Evolutionary conservation across 768 basidiomycete species (phyloP), one percentile per base, ranked within the genome.

Genomic region (Punctularia strigosozonata): DNA sequence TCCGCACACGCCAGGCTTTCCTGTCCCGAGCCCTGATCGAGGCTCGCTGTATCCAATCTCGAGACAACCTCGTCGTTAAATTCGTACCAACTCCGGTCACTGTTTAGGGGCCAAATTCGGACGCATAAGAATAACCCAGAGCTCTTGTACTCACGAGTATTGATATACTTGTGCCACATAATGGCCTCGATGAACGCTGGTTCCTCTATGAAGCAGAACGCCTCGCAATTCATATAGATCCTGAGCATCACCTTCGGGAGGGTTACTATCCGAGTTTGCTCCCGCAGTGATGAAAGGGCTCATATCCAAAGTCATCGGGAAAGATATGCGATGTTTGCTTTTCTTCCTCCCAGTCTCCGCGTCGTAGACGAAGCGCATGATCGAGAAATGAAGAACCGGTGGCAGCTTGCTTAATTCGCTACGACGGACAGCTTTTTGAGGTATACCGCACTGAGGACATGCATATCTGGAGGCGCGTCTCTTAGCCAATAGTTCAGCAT

Each of bases 331-430:
- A 43, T 86, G 71, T 55, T 90, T 90, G 38, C 79, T 81, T 61
- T 98, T 98, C 59, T 79, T 86, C 45, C 94, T 76, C 48, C 82
- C 77, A 0, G 79, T 75, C 18, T 74, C 60, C 24, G 80, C 47
- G 58, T 92, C 87, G 50, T 83, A 98, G 21, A 87, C 77, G 58
- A 98, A 98, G n/a, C 94, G 85, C 40, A 94, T 71, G 37, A 97
- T 60, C 17, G 90, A 90, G 50, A 98, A 81, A 57, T 98, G 88
- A 2, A 97, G 68, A 5, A 91, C 81, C 0, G 88, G 87, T 2
- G 94, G 94, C 4, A 95, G 68, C 38, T 68, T 54, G 19, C 66
- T 68, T 12, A 94, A 59, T 48, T 80, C 69, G 2, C 78, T 79
- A 46, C 79, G 78, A 6, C 94, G 77, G 14, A 71, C 78, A 4